Evolutionary conservation across 2,329 filamentous ascomycete species (phyloP), one percentile per base, ranked within the genome.

Genomic region (Tolypocladium tundrense): DNA sequence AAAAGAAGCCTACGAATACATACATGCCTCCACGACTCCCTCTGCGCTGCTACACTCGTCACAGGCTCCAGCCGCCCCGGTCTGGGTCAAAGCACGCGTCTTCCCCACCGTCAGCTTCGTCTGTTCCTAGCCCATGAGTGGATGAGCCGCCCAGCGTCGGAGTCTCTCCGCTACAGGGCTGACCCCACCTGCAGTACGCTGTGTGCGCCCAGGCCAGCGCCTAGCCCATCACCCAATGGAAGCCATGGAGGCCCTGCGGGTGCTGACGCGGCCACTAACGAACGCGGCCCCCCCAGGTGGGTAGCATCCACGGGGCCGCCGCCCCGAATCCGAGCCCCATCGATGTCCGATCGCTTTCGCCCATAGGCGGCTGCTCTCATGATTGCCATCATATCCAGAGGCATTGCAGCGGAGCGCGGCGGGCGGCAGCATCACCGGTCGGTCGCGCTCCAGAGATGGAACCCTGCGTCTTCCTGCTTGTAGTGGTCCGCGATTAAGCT

Each of bases 401-500:
- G 31, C 48, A 21, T 35, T 31, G 48, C 31, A 13, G 10, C 19
- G 31, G 31, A 21, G 48, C 27, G 27, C 19, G 16, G 31, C 31
- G 4, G 48, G 10, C 5, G 31, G 31, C 27, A 11, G 52, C 56
- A 53, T 64, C 61, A 62, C 60, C 60, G 60, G 27, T 69, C 67
- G 52, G 66, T 65, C 59, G 70, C 73, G 55, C 69, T 74, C 68
- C 73, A 76, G 11, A 79, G 69, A 60, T 83, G 77, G 60, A 85
- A 82, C 64, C 85, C 84, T 57, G 88, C 82, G 65, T 91, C 88
- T 67, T 90, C 87, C 33, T 80, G 76, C 63, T 88, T 86, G 71
- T 91, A 91, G 68, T 91, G 88, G 67, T 91, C 88, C 48, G 82
- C 82, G 48, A 91, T 85, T 60, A 91, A 84, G 60, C 83, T 79